phyloP scores from a whole-genome alignment of 179 eudicot species.

The Nepenthes alata region DNA sequence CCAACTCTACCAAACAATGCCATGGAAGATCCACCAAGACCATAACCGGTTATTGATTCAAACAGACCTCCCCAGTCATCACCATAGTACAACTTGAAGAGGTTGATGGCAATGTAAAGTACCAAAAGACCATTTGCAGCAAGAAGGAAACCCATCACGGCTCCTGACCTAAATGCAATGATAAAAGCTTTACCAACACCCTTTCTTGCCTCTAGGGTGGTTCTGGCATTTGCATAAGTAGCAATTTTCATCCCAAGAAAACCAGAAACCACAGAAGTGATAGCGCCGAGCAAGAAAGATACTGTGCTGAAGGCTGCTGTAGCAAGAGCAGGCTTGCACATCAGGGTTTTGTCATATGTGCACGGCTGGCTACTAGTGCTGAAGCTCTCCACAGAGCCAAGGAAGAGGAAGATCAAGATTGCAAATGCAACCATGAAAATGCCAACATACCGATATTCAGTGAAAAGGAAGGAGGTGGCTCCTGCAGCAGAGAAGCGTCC shows the following conservation, averaged over 20 bases:
- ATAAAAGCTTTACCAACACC: slow-evolving; percentile 93
- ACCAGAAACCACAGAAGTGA: slow-evolving; percentile 79
- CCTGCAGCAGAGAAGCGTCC: slow-evolving; percentile 32
- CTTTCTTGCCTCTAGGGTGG: slow-evolving; percentile 90
- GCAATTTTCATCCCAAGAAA: slow-evolving; percentile 97
- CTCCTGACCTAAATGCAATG: slow-evolving; percentile 82
- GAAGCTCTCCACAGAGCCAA: slow-evolving; percentile 91
- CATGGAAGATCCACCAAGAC: slow-evolving; percentile 97
- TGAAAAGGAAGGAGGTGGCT: slow-evolving; percentile 79
- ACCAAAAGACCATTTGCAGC: slow-evolving; percentile 94
- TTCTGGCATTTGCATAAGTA: slow-evolving; percentile 90
- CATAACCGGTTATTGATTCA: slow-evolving; percentile 91
- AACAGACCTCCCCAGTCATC: slow-evolving; percentile 96
- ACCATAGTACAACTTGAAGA: slow-evolving; percentile 86
- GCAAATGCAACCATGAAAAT: slow-evolving; percentile 87
- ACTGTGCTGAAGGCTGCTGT: slow-evolving; percentile 80
- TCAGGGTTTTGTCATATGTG: slow-evolving; percentile 51
- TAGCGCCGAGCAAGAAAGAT: slow-evolving; percentile 74
- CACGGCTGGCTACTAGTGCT: slow-evolving; percentile 65
- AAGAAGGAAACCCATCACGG: slow-evolving; percentile 96
- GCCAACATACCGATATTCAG: slow-evolving; percentile 76
- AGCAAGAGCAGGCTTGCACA: slow-evolving; percentile 88
- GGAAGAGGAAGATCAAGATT: slow-evolving; percentile 68
- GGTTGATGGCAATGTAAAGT: slow-evolving; percentile 55
- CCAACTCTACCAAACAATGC: slow-evolving; percentile 94